phyloP scores from a whole-genome alignment of 208 protist genomes.

The Acanthamoeba rhysodes region DNA sequence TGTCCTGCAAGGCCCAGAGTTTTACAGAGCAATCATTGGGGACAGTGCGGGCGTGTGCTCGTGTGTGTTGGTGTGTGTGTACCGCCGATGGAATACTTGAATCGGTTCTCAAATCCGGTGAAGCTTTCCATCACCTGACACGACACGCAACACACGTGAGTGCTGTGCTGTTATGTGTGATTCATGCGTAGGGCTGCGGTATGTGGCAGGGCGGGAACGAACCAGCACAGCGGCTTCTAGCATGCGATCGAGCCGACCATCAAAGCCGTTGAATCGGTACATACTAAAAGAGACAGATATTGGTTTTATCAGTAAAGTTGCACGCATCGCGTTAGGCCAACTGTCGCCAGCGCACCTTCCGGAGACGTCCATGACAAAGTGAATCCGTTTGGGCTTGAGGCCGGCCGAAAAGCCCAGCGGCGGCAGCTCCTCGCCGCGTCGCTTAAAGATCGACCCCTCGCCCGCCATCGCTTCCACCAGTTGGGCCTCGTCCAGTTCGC shows the following conservation, averaged over 20 bases:
- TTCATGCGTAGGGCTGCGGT: no score
- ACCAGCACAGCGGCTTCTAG: slow-evolving; percentile 94
- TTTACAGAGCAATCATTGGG: background rate
- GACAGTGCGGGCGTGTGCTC: no score
- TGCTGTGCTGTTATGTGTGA: background rate
- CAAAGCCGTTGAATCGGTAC: slow-evolving; percentile 95
- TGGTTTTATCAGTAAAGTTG: background rate
- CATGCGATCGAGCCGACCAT: slow-evolving; percentile 93
- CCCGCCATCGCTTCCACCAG: slow-evolving; percentile 95
- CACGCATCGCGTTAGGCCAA: slow-evolving; percentile 2
- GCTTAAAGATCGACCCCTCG: slow-evolving; percentile 94
- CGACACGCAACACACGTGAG: background rate
- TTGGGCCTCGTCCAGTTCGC: slow-evolving; percentile 93
- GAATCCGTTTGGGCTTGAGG: slow-evolving; percentile 92
- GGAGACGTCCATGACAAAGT: slow-evolving; percentile 95
- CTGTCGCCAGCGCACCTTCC: slow-evolving; percentile 76
- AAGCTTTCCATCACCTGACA: slow-evolving; percentile 91
- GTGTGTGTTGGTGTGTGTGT: slow-evolving; percentile 17
- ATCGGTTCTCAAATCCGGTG: slow-evolving; percentile 92
- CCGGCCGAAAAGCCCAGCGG: slow-evolving; percentile 81
- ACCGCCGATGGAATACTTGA: slow-evolving; percentile 94
- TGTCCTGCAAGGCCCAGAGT: slow-evolving; percentile 1
- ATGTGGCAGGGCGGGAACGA: slow-evolving; percentile 60
- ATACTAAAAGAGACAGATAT: slow-evolving; percentile 81
- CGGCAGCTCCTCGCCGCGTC: slow-evolving; percentile 88